Evolutionary conservation across 2,329 filamentous ascomycete genomes (phyloP), one percentile per base, ranked within the genome.

Genomic region (Apiospora rasikravindrae): DNA sequence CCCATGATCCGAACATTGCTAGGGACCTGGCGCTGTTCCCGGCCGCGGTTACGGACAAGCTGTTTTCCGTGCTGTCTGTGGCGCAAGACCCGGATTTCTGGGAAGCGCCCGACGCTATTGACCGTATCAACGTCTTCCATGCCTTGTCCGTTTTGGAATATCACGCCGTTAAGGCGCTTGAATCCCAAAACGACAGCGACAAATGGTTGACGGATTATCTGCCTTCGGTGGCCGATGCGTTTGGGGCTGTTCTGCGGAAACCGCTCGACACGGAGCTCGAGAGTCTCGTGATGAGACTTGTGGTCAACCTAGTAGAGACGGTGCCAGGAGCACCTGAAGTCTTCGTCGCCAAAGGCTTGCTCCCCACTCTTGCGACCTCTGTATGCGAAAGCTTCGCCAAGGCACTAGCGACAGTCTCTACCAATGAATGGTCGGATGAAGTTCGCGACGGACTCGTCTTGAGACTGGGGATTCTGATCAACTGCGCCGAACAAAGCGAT

Each of bases 261-360:
- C 79, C 82, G 13, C 73, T 78, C 13, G 82, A 83, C 69, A 85
- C 82, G 44, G 81, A 82, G 6, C 76, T 86, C 10, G 84, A 85
- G 67, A 84, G 80, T 44, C 81, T 90, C 24, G 83, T 90, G 40
- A 84, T 96, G 67, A 90, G 93, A 71, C 87, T 98, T 4, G 91
- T 94, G 47, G 88, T 98, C 74, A 97, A 97, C 77, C 87, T 95
- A 69, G 96, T 95, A 11, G 98, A 98, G 83, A 94, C 94, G 76
- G 93, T 93, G 73, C 83, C 88, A 0, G 84, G 86, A 19, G 90
- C 94, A 16, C 94, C 93, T 53, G 87, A 89, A 42, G 84, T 89
- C 3, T 94, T 97, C 77, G 88, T 92, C 42, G 85, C 89, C n/a
- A 86, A 86, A 69, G 84, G 85, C 11, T 82, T 92, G 13, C 84